Conservation (phyloP, 2,329 filamentous ascomycete species). For the Stachybotrys elegans region DNA sequence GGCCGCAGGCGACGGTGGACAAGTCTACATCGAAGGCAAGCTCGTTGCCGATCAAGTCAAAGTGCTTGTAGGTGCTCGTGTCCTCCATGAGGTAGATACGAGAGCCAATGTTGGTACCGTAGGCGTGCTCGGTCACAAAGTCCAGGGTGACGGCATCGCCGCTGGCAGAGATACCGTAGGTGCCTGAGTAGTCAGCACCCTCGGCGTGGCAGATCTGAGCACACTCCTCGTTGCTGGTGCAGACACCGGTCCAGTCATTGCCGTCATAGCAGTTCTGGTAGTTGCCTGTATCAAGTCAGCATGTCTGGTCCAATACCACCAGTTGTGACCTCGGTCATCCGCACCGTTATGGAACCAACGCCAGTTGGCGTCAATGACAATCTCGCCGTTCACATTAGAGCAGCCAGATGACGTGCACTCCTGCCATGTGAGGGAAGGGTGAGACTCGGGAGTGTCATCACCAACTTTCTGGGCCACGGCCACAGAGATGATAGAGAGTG, state of each 20-base stretch:
- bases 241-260: constrained; percentile 32
- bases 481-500: constrained; percentile 9
- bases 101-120: constrained; percentile 33
- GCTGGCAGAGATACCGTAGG: constrained; percentile 42
- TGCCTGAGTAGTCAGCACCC: constrained; percentile 39
- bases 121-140: constrained; percentile 44
- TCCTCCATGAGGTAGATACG: constrained; percentile 36
- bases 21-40: constrained; percentile 62
- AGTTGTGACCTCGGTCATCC: no score
- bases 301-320: no score
- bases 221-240: constrained; percentile 32
- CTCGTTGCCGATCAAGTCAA: constrained; percentile 55
- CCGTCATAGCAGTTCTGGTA: constrained; percentile 44
- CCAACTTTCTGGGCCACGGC: constrained; percentile 36
- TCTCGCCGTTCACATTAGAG: constrained; percentile 33
- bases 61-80: constrained; percentile 44
- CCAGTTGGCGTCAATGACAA: constrained; percentile 50
- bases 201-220: constrained; percentile 41
- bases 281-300: constrained; percentile 15
- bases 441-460: constrained; percentile 30
- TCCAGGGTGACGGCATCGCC: constrained; percentile 42
- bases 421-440: constrained; percentile 40
- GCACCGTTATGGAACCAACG: constrained; percentile 43
- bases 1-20: constrained; percentile 56
- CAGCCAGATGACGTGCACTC: constrained; percentile 39